Percentiles rank a stretch among this genome's conserved stretches.
These are phyloP conservation scores for Vitis labrusca DNA, from an alignment of 164 flowering plant species.

Conservation along the genomic window DNA sequence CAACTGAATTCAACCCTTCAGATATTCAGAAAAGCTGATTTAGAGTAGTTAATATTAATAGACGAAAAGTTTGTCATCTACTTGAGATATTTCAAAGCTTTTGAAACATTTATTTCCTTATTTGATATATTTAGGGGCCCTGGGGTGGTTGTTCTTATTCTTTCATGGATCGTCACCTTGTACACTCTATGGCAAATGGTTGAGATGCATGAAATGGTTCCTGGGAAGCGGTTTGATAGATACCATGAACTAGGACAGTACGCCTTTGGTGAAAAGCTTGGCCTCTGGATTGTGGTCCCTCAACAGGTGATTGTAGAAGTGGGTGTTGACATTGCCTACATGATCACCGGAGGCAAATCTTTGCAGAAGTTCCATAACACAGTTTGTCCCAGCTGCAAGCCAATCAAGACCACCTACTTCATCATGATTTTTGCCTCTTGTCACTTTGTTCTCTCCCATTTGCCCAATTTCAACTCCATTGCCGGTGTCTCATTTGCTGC, in stretches of 20 bases:
- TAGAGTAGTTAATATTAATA: too few relatives aligned
- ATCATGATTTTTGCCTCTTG: slow-evolving; percentile 46
- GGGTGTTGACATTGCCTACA: slow-evolving; percentile 43
- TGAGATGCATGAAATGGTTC: slow-evolving; percentile 62
- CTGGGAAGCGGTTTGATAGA: slow-evolving; percentile 52
- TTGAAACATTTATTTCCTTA: background rate
- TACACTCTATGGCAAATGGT: slow-evolving; percentile 70
- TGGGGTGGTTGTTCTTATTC: slow-evolving; percentile 32
- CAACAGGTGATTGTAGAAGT: slow-evolving; percentile 50
- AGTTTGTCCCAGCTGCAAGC: slow-evolving; percentile 30
- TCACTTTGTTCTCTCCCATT: slow-evolving; percentile 43
- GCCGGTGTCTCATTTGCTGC: slow-evolving; percentile 46
- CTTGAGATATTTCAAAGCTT: background rate
- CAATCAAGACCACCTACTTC: slow-evolving; percentile 31
- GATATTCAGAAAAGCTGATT: too few relatives aligned
- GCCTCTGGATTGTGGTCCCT: slow-evolving; percentile 53
- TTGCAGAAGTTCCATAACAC: slow-evolving; percentile 37
- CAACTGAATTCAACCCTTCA: too few relatives aligned
- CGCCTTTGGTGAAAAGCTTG: slow-evolving; percentile 55
- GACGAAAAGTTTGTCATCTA: background rate
- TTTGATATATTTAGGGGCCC: slow-evolving; percentile 38
- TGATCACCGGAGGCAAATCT: slow-evolving; percentile 60
- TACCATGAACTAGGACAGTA: slow-evolving; percentile 58
- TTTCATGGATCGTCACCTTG: slow-evolving; percentile 54
- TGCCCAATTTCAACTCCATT: slow-evolving; percentile 58